Conservation (phyloP, 352 stramenopile genomes). For the Blastocystis sp. region DNA sequence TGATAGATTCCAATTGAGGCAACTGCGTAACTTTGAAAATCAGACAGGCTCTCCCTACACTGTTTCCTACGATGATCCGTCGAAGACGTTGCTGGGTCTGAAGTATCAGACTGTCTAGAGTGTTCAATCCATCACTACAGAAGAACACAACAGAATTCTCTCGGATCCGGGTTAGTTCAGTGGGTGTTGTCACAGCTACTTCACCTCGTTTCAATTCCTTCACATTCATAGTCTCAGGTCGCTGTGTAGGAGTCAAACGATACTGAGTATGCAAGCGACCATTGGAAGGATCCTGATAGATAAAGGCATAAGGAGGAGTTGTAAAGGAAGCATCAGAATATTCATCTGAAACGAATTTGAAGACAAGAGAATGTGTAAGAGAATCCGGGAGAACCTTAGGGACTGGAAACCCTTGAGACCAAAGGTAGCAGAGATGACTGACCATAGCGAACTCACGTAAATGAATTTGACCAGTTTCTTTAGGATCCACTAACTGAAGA, state of each 20-base stretch:
- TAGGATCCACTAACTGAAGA: background rate
- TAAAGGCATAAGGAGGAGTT: background rate
- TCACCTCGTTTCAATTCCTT: background rate
- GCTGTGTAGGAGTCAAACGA: background rate
- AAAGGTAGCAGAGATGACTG: constrained; percentile 12
- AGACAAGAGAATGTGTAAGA: background rate
- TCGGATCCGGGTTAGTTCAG: background rate
- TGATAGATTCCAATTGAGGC: background rate
- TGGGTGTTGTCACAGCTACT: background rate
- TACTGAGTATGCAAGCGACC: background rate
- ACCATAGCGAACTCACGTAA: constrained; percentile 16
- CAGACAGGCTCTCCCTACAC: background rate
- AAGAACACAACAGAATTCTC: background rate
- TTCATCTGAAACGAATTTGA: constrained; percentile 22
- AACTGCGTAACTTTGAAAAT: background rate
- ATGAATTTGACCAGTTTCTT: background rate
- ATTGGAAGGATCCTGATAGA: background rate
- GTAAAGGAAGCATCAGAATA: background rate
- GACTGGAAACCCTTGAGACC: background rate
- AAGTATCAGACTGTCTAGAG: background rate
- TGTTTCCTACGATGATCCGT: background rate
- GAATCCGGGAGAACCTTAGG: background rate
- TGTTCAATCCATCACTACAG: background rate
- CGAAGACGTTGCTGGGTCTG: background rate
- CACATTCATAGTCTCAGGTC: background rate